Evolutionary conservation across 768 basidiomycete genomes (phyloP), one percentile per base, ranked within the genome.

Genomic region (Sarcomyxa edulis): DNA sequence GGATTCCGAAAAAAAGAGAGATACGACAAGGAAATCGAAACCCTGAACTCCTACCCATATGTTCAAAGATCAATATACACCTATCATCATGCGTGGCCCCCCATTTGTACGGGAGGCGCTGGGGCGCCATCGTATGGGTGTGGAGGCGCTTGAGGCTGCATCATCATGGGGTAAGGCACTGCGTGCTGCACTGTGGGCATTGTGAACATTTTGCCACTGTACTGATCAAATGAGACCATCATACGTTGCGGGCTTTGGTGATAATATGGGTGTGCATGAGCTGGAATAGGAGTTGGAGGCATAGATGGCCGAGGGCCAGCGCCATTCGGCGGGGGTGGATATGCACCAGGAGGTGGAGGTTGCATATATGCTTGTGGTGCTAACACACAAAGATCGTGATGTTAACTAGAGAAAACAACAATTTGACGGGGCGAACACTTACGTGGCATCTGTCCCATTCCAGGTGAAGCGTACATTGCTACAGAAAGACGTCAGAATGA

Each of bases 131-230:
- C 85, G 59, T 89, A 90, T 23, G 72, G 74, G 54, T 88, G 87
- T 45, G 81, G 82, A 27, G 74, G 75, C 10, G 34, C 43, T 6
- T 82, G 82, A 39, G 83, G 84, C 39, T 80, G 84, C 83, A 89
- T 88, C 86, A 91, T 91, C 84, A 88, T 86, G n/a, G 75, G 82
- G 58, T 91, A 92, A 32, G 85, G 83, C 47, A 86, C 78, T 23
- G 89, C 85, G 50, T 90, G 89, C 60, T 81, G 81, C 57, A 91
- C 89, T 92, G 62, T 46, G 53, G 48, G 40, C 41, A 45, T 48
- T 31, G 52, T 61, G 46, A 65, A 51, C 48, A 59, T 53, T 47
- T 54, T 50, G 34, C 37, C 47, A 58, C 39, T 48, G 35, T 34
- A 50, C 33, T 38, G 40, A 43, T 41, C 35, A 50, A 44, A 52